Conservation (phyloP, 2,329 filamentous ascomycete genomes). For the Bipolaris victoriae region DNA sequence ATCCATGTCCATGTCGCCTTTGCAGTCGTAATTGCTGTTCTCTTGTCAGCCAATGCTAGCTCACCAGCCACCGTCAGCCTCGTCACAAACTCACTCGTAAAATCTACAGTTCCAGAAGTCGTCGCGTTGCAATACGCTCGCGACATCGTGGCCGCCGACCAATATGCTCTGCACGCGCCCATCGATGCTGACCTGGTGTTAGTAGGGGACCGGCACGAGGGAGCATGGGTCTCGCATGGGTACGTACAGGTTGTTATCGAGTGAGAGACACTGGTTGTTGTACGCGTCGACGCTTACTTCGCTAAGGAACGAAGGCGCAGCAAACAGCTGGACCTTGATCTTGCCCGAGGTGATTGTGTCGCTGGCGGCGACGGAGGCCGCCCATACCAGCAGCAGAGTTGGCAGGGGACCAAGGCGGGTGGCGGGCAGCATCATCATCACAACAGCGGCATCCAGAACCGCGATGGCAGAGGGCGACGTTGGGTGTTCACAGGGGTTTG, state of each 20-base stretch:
- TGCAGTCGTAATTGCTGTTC: constrained; percentile 42
- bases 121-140: constrained; percentile 28
- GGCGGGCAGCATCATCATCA: constrained; percentile 15
- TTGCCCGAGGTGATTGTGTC: constrained; percentile 30
- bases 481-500: not conserved
- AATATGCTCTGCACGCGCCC: constrained; percentile 41
- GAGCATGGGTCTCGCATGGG: not conserved
- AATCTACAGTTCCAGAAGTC: constrained; percentile 46
- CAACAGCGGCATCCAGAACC: constrained; percentile 13
- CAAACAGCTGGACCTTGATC: constrained; percentile 47
- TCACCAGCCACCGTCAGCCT: not conserved
- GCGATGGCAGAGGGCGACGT: not conserved
- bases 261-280: constrained; percentile 37
- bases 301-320: constrained; percentile 38
- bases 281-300: constrained; percentile 42
- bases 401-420: constrained; percentile 8
- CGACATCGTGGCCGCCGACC: constrained; percentile 40
- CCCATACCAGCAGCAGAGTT: constrained; percentile 11
- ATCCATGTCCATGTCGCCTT: constrained; percentile 24
- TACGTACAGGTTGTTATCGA: constrained; percentile 44
- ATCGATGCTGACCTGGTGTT: constrained; percentile 36
- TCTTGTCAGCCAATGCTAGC: not conserved
- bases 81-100: constrained; percentile 38
- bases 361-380: constrained; percentile 14
- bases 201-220: constrained; percentile 1